A percentile compares a stretch with the other conserved stretches of the same genome.
phyloP scores from a whole-genome alignment of 2,329 filamentous ascomycete genomes.

The Pseudogymnoascus sp. region DNA sequence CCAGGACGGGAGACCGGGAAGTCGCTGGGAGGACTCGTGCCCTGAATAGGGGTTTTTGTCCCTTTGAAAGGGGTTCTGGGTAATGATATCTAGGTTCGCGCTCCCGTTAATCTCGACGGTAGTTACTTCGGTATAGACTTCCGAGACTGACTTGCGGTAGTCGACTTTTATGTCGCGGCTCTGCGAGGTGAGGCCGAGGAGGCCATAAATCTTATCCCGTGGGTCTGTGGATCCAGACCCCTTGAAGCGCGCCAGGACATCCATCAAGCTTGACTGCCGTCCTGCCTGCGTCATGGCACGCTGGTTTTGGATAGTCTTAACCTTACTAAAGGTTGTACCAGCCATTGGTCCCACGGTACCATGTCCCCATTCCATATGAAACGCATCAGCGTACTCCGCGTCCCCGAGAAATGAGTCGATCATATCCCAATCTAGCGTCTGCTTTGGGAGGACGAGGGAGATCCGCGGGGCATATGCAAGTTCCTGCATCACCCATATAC shows the following conservation, averaged over 20 bases:
- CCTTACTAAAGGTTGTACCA: background rate
- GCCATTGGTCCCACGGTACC: background rate
- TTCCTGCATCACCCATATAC: conserved; percentile 14
- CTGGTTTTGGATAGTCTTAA: conserved; percentile 6
- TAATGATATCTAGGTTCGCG: conserved; percentile 16
- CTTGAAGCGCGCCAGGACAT: conserved; percentile 16
- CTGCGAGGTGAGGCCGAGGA: conserved; percentile 14
- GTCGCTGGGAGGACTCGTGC: background rate
- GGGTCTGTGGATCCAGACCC: conserved; percentile 11
- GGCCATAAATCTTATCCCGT: conserved; percentile 15
- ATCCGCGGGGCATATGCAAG: conserved; percentile 13
- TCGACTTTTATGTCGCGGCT: conserved; percentile 14
- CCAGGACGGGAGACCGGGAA: background rate
- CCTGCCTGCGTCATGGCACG: background rate
- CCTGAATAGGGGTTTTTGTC: conserved; percentile 10
- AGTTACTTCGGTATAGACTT: conserved; percentile 43
- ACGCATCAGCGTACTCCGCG: background rate
- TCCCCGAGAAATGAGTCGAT: background rate
- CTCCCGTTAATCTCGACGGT: conserved; percentile 49
- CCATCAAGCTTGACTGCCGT: conserved; percentile 10
- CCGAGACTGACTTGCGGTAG: conserved; percentile 11
- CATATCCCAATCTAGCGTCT: conserved; percentile 11
- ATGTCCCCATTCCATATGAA: conserved; percentile 7
- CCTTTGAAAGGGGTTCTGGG: conserved; percentile 15
- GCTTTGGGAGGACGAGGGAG: conserved; percentile 1